These are phyloP conservation scores for Anethum foeniculum DNA, from an alignment of 140 eudicot species.

Conservation along the genomic window DNA sequence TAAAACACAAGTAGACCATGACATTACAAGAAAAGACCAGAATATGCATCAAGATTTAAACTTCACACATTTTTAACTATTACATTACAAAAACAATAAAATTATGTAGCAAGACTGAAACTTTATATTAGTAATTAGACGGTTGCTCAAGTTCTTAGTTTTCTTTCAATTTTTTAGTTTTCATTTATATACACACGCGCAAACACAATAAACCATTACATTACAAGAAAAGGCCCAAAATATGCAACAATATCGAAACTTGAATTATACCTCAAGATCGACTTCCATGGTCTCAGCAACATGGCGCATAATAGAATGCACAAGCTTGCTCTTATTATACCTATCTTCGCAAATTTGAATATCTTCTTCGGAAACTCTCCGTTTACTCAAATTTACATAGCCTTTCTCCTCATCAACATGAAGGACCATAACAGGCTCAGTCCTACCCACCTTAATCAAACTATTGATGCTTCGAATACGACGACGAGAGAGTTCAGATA, in stretches of 20 bases:
- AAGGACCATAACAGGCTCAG: slow-evolving; percentile 90
- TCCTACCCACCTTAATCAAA: slow-evolving; percentile 79
- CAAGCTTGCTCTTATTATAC: slow-evolving; percentile 90
- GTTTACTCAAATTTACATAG: slow-evolving; percentile 73
- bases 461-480: slow-evolving; percentile 90
- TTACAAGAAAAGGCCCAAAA: background rate
- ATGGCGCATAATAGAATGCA: slow-evolving; percentile 93
- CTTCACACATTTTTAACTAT: background rate
- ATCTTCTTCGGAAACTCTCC: slow-evolving; percentile 92
- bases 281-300: slow-evolving; percentile 71
- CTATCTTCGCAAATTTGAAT: slow-evolving; percentile 76
- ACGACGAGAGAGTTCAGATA: slow-evolving; percentile 89
- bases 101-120: background rate
- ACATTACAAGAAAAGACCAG: background rate
- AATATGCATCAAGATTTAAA: background rate
- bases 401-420: slow-evolving; percentile 88
- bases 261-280: slow-evolving; percentile 57
- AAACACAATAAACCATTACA: background rate
- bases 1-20: background rate
- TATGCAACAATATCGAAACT: background rate
- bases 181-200: background rate
- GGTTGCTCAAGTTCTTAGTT: background rate
- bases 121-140: no score
- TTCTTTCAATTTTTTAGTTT: background rate
- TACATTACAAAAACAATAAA: background rate